phyloP scores from a whole-genome alignment of 139 green algal species.

The Mychonastes homosphaera region DNA sequence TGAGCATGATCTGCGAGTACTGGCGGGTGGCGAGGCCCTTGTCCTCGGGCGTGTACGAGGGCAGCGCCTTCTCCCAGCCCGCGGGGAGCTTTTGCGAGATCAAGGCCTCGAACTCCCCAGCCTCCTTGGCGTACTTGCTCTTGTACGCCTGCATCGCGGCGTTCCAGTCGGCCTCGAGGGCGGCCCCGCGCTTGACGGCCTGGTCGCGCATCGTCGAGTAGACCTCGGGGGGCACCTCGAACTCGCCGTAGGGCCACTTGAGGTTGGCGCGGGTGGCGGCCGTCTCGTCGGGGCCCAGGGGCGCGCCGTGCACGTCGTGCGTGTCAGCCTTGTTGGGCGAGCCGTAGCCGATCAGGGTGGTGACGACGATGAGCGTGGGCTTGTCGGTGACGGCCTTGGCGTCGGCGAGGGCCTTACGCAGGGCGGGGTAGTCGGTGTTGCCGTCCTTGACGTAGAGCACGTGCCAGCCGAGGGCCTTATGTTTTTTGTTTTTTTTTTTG shows the following conservation, averaged over 20 bases:
- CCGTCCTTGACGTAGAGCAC: conserved; percentile 66
- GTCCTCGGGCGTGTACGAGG: conserved; percentile 84
- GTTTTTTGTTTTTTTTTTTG: too few species aligned
- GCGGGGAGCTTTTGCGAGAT: conserved; percentile 58
- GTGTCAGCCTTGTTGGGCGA: conserved; percentile 98
- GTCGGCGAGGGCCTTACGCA: conserved; percentile 47
- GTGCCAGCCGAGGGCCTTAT: conserved; percentile 84
- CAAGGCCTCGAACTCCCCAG: conserved; percentile 11
- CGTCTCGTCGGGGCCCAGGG: conserved; percentile 91
- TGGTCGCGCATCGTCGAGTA: conserved; percentile 40
- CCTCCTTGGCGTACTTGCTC: conserved; percentile 70
- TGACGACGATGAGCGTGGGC: conserved; percentile 91
- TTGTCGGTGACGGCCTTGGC: conserved; percentile 91
- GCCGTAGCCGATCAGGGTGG: conserved; percentile 97
- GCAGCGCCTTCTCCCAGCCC: conserved; percentile 77
- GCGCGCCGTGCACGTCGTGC: conserved; percentile 92
- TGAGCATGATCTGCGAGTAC: conserved; percentile 93
- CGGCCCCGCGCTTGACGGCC: conserved; percentile 37
- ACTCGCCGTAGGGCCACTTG: conserved; percentile 82
- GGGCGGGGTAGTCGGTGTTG: conserved; percentile 86
- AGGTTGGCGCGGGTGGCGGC: conserved; percentile 87
- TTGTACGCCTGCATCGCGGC: conserved; percentile 44
- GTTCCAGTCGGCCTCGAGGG: conserved; percentile 70
- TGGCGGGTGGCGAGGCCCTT: conserved; percentile 90
- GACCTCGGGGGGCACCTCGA: conserved; percentile 85